Evolutionary conservation across 306 rosid genomes (phyloP).

Genomic region (Castanopsis chinensis): DNA sequence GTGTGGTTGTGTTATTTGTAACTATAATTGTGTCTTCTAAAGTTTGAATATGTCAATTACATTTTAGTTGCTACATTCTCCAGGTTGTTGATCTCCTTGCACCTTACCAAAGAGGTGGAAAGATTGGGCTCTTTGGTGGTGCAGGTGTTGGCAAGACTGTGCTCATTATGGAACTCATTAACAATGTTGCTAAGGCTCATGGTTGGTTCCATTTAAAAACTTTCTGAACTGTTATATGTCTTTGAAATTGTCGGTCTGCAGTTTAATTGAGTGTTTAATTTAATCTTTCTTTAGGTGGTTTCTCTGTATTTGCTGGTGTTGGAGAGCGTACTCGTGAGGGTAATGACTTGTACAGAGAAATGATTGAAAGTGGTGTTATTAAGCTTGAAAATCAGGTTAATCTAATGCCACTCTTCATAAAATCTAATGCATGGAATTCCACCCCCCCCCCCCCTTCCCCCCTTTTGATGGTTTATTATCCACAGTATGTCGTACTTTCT

Average conservation of each 20-base stretch:
- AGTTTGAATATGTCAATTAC: background rate
- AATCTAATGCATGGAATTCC: no score
- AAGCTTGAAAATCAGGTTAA: constrained; percentile 98
- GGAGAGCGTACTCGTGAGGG: constrained; percentile 99
- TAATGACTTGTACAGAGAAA: constrained; percentile 95
- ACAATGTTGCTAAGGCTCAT: constrained; percentile 96
- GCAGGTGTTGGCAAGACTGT: constrained; percentile 99
- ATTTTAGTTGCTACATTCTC: background rate
- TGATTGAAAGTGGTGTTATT: constrained; percentile 99
- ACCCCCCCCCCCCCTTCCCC: background rate
- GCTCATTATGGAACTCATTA: constrained; percentile 98
- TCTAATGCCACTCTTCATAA: background rate
- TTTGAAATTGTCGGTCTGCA: background rate
- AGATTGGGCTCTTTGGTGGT: constrained; percentile 98
- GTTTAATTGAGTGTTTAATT: background rate
- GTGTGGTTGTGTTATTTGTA: background rate
- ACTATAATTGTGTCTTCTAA: background rate
- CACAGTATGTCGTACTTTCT: background rate
- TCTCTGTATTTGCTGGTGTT: constrained; percentile 99
- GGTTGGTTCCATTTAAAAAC: constrained; percentile 39
- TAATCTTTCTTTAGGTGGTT: constrained; percentile 72
- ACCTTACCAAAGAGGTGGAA: constrained; percentile 98
- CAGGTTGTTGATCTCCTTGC: constrained; percentile 98
- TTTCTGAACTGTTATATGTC: background rate
- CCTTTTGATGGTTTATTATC: background rate